Evolutionary conservation across 2,329 filamentous ascomycete genomes (phyloP).

Genomic region (Monosporascus sp.): DNA sequence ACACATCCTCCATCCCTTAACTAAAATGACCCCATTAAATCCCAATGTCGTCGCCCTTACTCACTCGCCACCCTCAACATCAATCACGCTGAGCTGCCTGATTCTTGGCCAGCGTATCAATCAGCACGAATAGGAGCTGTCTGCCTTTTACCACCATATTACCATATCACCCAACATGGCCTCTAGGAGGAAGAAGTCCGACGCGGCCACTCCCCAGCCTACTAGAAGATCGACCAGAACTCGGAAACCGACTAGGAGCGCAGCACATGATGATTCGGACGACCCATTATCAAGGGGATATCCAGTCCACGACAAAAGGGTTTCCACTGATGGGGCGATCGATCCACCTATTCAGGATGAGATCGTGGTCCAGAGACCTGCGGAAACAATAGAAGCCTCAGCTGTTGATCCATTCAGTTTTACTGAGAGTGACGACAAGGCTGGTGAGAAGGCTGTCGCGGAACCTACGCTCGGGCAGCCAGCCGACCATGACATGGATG

Average conservation of each 20-base stretch:
- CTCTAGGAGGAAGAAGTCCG: constrained; percentile 7
- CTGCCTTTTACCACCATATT: background rate
- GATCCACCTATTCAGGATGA: constrained; percentile 1
- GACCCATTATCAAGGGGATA: background rate
- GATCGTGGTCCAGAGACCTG: constrained; percentile 6
- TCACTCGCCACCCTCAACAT: background rate
- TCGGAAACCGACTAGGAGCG: background rate
- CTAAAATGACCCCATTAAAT: background rate
- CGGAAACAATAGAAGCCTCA: background rate
- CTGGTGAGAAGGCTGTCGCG: background rate
- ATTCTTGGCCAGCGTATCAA: background rate
- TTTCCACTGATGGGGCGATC: background rate
- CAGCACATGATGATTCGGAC: background rate
- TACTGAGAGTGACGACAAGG: background rate
- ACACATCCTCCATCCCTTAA: background rate
- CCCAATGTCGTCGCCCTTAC: background rate
- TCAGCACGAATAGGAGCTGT: background rate
- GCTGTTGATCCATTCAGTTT: background rate
- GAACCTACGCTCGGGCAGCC: too few species aligned
- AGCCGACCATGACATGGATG: too few species aligned
- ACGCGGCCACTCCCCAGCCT: background rate
- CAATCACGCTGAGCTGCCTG: background rate
- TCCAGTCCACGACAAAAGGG: constrained; percentile 3
- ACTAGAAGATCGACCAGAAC: constrained; percentile 8
- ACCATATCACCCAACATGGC: constrained; percentile 9